Evolutionary conservation across 192 early-diverging fungal species (phyloP).

Genomic region (Coemansia guatemalensis): DNA sequence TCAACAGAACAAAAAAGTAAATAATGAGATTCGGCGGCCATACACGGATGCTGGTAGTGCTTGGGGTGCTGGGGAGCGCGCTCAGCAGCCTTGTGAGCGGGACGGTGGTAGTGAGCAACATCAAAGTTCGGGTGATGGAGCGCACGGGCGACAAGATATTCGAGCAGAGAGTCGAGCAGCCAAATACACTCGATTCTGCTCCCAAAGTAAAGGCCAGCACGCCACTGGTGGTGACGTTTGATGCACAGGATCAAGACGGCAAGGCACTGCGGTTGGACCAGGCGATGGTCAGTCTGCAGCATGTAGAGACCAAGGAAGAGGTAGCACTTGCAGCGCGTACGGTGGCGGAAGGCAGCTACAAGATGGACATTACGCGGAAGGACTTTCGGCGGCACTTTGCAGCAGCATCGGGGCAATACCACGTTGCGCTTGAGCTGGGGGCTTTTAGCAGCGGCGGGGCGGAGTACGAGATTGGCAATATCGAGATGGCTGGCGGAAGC

Average conservation of each 20-base stretch:
- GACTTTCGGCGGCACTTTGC: constrained; percentile 33
- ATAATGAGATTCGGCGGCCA: constrained; percentile 9
- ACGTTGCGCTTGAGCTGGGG: constrained; percentile 38
- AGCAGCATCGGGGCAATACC: constrained; percentile 24
- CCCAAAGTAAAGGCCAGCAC: constrained; percentile 30
- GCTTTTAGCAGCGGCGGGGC: constrained; percentile 34
- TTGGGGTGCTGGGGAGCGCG: constrained; percentile 7
- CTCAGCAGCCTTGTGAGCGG: constrained; percentile 3
- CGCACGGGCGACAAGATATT: constrained; percentile 52
- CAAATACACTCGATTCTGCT: constrained; percentile 8
- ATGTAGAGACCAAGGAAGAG: constrained; percentile 28
- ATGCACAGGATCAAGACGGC: constrained; percentile 1
- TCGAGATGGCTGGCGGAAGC: constrained; percentile 18
- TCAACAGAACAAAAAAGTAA: not conserved
- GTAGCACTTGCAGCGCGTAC: constrained; percentile 23
- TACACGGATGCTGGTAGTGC: constrained; percentile 5
- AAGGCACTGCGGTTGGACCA: constrained; percentile 33
- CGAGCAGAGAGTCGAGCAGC: constrained; percentile 22
- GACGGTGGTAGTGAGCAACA: constrained; percentile 16
- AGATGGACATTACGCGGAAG: constrained; percentile 36
- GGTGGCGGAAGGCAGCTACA: constrained; percentile 23
- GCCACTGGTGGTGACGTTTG: constrained; percentile 38
- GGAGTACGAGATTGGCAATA: constrained; percentile 35
- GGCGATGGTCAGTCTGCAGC: constrained; percentile 41
- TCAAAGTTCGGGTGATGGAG: constrained; percentile 40